Evolutionary conservation across 2,329 filamentous ascomycete species (phyloP).

Genomic region (Epicoccum sorghinum): DNA sequence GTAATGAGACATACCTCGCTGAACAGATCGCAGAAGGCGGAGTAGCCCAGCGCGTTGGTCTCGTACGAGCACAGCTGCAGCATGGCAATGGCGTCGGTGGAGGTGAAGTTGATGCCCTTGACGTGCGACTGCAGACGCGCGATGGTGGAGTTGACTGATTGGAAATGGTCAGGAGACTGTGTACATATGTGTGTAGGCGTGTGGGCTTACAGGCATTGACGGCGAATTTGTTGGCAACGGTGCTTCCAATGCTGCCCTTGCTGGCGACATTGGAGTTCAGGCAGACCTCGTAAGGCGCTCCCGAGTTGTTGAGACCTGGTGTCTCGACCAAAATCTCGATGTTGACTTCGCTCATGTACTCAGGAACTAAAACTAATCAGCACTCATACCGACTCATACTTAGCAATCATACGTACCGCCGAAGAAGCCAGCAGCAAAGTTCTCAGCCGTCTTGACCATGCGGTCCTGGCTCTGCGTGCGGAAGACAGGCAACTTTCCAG

Average conservation of each 20-base stretch:
- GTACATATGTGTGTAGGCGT: neutral
- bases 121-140: constrained; percentile 37
- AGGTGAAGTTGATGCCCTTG: constrained; percentile 37
- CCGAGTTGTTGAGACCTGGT: constrained; percentile 34
- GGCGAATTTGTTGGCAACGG: constrained; percentile 31
- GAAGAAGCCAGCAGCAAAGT: constrained; percentile 43
- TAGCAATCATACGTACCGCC: constrained; percentile 12
- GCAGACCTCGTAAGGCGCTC: constrained; percentile 39
- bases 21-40: constrained; percentile 52
- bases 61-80: constrained; percentile 47
- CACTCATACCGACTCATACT: neutral
- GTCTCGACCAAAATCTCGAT: constrained; percentile 40
- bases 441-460: constrained; percentile 42
- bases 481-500: constrained; percentile 48
- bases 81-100: constrained; percentile 49
- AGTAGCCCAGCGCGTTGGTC: constrained; percentile 51
- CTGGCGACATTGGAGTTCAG: constrained; percentile 37
- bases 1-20: constrained; percentile 27
- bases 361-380: constrained; percentile 22
- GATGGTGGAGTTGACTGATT: constrained; percentile 32
- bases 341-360: constrained; percentile 36
- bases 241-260: constrained; percentile 36
- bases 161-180: neutral
- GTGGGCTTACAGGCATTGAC: constrained; percentile 23
- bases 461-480: constrained; percentile 39